Evolutionary conservation across 1,139 yeast genomes (phyloP), one percentile per base, ranked within the genome.

Genomic region (Schizosaccharomyces versatilis): DNA sequence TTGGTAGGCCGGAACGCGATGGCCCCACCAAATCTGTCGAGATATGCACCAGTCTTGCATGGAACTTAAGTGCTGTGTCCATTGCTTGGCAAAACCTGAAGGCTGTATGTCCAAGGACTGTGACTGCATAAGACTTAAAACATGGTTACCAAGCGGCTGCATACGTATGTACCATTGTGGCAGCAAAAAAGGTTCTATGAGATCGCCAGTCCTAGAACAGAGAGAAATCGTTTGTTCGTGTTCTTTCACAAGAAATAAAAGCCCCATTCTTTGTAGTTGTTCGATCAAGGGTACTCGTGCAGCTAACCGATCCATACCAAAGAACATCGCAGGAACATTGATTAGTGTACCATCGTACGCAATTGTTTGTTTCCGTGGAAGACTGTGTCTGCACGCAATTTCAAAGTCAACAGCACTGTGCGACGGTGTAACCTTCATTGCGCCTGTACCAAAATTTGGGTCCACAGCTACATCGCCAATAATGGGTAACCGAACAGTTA

Each of bases 41-140:
- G 57, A 54, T 10, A 57, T 53, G 41, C 59, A 57, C 59, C 59
- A 57, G 38, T 57, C 59, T 39, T 56, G 56, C 24, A 57, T 52
- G 24, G 53, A 51, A 8, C 51, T 41, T 7, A 57, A 39, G 59
- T 59, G 56, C 36, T 51, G 54, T n/a, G 17, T 41, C 59, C 59
- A 57, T 38, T 55, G 54, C 14, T 48, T 54, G 39, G 15, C 36
- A 6, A 54, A 38, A 15, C 38, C 7, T 8, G 38, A n/a, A 38
- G 55, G 55, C 15, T 19, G 15, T n/a, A 54, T 41, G 9, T 12
- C 17, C 2, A 54, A 6, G 47, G 42, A 44, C 36, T 38, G 41
- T 24, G 42, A 53, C 7, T 42, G 12, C 19, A 47, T 41, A 24
- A 47, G 39, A 9, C 32, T 24, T n/a, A 49, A 51, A 2, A 56